Evolutionary conservation across 1,139 yeast genomes (phyloP), one percentile per base, ranked within the genome.

Genomic region (Wickerhamomyces sp.): DNA sequence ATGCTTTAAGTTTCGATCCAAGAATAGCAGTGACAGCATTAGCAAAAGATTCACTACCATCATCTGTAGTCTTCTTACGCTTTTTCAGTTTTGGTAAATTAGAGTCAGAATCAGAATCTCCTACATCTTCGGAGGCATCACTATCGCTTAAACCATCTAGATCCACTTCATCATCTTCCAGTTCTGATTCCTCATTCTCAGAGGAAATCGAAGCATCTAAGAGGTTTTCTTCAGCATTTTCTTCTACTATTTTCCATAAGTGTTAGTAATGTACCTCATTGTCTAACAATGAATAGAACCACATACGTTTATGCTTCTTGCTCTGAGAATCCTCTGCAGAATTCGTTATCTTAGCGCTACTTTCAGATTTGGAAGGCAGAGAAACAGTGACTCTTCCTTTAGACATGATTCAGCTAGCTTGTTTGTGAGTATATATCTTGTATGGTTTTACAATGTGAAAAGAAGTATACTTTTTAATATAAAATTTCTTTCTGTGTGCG

Each of bases 1-100:
- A 84, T 0, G 96, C 94, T 59, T 92, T 92, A 52, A 92, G 70
- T 56, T 80, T 83, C 3, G 97, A 87, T 8, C 85, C 85, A 38
- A 92, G 67, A 55, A 92, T 86, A 20, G 96, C 95, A 47, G 70
- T 77, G 58, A 92, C 78, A 1, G 98, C 97, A 42, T 64, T 72
- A 10, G 96, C 86, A 57, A 92, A 90, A 4, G 81, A 72, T 40
- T 70, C 79, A 1, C 89, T 76, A 13, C 89, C 94, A 56, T 81
- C 87, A 44, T 74, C 82, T 39, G 69, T 73, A 50, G 73, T 71
- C 59, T 72, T 76, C 59, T 74, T 76, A 46, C 80, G 77, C 56
- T 67, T 70, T 57, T 64, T 69, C 40, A 60, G 65, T 39, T 58
- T 60, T 16, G 81, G 81, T 19, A 70, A 57, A 17, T 65, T 68